Evolutionary conservation across 2,329 filamentous ascomycete genomes (phyloP), one percentile per base, ranked within the genome.

Genomic region (Epichloe gansuensis): DNA sequence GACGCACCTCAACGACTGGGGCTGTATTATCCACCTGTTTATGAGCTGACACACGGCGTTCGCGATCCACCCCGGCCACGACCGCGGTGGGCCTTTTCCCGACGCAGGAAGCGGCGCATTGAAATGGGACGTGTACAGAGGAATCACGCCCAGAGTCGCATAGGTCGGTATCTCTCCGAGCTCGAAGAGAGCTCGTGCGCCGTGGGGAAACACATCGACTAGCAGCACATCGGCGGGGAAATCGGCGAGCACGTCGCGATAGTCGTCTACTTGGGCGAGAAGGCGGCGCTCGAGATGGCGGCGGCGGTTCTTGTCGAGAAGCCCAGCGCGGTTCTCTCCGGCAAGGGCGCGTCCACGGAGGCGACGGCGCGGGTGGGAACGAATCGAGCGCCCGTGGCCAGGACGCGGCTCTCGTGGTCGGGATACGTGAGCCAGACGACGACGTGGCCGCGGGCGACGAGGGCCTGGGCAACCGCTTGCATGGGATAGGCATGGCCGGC

Each of bases 401-500:
- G 17, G 17, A 21, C 17, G 17, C 17, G 17, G 17, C 59, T 58
- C 54, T 68, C 60, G 42, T 70, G 64, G n/a, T 61, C 59, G 11
- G 60, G 58, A 43, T 61, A 64, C 1, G 68, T 67, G 37, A 70
- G 61, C 69, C 69, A 72, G 11, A 65, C 54, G 46, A 71, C 68
- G 6, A 67, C 57, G 55, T 72, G 69, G 53, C 68, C 68, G 35
- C 63, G 65, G 25, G 59, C 60, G 35, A 69, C 59, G 23, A 71
- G 66, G 46, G 67, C 65, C 52, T 64, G 61, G 47, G 68, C 67
- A 4, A 70, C 61, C 5, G 69, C 67, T 51, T 69, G 67, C 65
- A 69, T 69, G 13, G 69, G 69, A 37, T 68, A 65, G 25, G 65
- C 63, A 59, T 71, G 69, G 41, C 68, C 68, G 0, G 65, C 67